Evolutionary conservation across 441 rosid genomes (phyloP), one percentile per base, ranked within the genome.

Genomic region (Capsella rubella): DNA sequence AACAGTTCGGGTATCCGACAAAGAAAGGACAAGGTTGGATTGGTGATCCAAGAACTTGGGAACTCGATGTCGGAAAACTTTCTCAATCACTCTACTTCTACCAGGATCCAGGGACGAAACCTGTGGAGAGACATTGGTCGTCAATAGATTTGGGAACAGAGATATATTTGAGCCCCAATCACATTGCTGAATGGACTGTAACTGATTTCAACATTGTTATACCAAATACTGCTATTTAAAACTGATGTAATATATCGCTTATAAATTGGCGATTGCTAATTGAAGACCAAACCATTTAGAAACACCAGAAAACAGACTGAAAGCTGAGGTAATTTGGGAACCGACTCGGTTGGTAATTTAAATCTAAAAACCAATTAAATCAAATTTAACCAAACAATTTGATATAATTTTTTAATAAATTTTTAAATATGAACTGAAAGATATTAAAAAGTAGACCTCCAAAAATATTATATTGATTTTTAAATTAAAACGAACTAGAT

Each of bases 101-200:
- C 72, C 95, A 90, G 95, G 97, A 89, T 79, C 95, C 90, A 9
- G 92, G 78, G 11, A 90, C 86, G 14, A 47, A 78, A 67, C 87
- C 91, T 15, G 92, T 89, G 28, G 72, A 67, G 64, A 88, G 95
- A 80, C 82, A 86, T 46, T 90, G 98, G 97, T 79, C 69, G 69
- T 93, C 95, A 0, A 75, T 93, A 60, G 92, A 93, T 76, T 72
- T 83, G 66, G 98, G 98, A 67, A 86, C 97, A 57, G 98, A 93
- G 69, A 88, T 93, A 76, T 93, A 81, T 65, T 85, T 84, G 69
- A 88, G 86, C 57, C 83, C 88, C 67, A 74, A 79, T 72, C 91
- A 87, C 64, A 82, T 84, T 32, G 97, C 97, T 14, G 87, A 90
- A 67, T 92, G 98, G 98, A 89, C 78, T 13, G 77, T 87, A 4